Percentiles rank a stretch among this genome's conserved stretches.
Conservation (phyloP, 2,329 filamentous ascomycete genomes). For the Colletotrichum tabaci region DNA sequence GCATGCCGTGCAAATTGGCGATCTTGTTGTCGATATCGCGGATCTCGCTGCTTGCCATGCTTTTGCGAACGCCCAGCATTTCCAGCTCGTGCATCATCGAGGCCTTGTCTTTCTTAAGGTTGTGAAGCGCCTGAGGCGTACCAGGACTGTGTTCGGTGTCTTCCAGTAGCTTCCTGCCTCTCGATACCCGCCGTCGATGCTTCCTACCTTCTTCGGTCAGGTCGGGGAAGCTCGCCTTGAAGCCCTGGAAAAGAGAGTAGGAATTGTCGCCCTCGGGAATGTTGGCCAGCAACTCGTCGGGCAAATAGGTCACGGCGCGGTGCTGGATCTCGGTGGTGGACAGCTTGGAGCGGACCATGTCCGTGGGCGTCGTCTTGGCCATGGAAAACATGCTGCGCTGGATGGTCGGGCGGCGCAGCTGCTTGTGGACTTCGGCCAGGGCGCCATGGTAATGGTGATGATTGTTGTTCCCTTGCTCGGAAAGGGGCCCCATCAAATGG, state of each 20-base stretch:
- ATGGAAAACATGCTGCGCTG: constrained; percentile 94
- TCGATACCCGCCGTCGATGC: constrained; percentile 78
- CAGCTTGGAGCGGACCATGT: constrained; percentile 91
- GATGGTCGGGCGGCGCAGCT: constrained; percentile 85
- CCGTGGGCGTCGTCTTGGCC: constrained; percentile 91
- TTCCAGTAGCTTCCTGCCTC: constrained; percentile 82
- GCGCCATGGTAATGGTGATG: constrained; percentile 84
- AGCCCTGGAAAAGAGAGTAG: constrained; percentile 97
- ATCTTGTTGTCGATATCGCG: constrained; percentile 98
- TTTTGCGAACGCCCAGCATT: constrained; percentile 93
- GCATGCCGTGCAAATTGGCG: constrained; percentile 91
- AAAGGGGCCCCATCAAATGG: constrained; percentile 83
- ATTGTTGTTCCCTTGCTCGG: constrained; percentile 63
- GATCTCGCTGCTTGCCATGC: constrained; percentile 97
- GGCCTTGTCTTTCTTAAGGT: constrained; percentile 85
- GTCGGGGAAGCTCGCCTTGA: constrained; percentile 88
- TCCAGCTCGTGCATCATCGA: constrained; percentile 88
- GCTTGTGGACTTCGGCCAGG: constrained; percentile 90
- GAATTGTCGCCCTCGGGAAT: constrained; percentile 89
- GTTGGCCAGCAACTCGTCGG: constrained; percentile 90
- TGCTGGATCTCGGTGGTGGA: constrained; percentile 95
- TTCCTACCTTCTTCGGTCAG: constrained; percentile 79
- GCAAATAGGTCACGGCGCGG: constrained; percentile 87
- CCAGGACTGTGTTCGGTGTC: constrained; percentile 70
- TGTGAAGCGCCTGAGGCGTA: constrained; percentile 77